Base-by-base conservation (phyloP, 2,329 filamentous ascomycete genomes). In the Fusarium xylarioides region DNA sequence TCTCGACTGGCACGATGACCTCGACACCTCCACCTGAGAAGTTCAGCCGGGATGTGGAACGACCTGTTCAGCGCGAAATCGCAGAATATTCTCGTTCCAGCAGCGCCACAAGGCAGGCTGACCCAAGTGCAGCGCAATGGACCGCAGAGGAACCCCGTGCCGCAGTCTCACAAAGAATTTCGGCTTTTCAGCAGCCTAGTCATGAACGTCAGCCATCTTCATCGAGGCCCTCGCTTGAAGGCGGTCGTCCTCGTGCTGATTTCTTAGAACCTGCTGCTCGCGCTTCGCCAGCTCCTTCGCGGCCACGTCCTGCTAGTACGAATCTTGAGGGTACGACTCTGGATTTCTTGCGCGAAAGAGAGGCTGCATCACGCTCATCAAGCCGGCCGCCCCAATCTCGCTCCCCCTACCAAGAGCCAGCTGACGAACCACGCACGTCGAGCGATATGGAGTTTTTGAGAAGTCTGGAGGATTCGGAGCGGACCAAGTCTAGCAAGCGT, bases 401-500 rank as follows among this genome's bases (percentile, higher is more conserved):
- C 19, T 88, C 83, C 30, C 85, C 82, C 66, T 85, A 77, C 58
- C 82, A 80, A 73, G 82, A 83, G 38, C 79, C 86, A 11, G 63
- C 60, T 21, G 71, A 74, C n/a, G 78, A 80, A 18, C 63, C 61
- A 11, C 64, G 73, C 3, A 74, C 75, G 93, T 96, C 71, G 84
- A 91, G 67, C 5, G 94, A 96, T 75, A 89, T 97, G 28, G 94
- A 96, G 47, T 97, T 94, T 77, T 85, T 98, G 23, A 91, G 93
- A 44, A 91, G 90, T 4, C 91, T 93, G 82, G 94, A 97, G 87
- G 84, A 90, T 68, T 82, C 85, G 4, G 76, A 76, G 73, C 90
- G 89, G 68, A 87, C 83, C 7, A 83, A 81, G 50, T 75, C 86
- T 73, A 83, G 84, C 52, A 97, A 97, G 80, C 89, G 93, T 16